Base-by-base conservation (phyloP, 129 eudicot species). In the Flaveria linearis region DNA sequence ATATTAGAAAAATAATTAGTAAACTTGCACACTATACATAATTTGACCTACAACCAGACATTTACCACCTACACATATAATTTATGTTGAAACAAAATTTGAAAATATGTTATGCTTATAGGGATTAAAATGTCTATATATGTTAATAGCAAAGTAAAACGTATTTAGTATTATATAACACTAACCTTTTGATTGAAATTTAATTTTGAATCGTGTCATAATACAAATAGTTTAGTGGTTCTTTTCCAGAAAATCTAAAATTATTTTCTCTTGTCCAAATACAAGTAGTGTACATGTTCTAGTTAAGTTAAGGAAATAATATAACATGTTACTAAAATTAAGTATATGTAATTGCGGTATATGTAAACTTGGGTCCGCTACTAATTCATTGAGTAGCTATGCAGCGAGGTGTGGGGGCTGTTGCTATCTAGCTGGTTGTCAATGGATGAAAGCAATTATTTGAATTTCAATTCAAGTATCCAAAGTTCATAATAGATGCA, bases 371-470 rank as follows among this genome's bases (percentile, higher is more conserved):
- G 33, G 26, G 52, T 33, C 18, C 56, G 25, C 68, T 41, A 55
- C 45, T 23, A 52, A 15, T 53, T 16, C 42, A 14, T 78, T 57
- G 82, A 69, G 82, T 78, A 69, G 76, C 39, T 45, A 57, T 43
- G 76, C 82, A 78, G 76, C 82, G 63, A 78, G 58, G 76, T 77
- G n/a, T n/a, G 70, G 72, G 50, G 58, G n/a, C 58, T 75, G 68
- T 22, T 66, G 74, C 74, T 26, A 78, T 18, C 71, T 69, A 69
- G 76, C 76, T 69, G 62, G 71, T 71, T 70, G 42, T 78, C 43
- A 78, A 70, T 45, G 41, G 49, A 42, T 11, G 33, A 56, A 77
- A 28, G 14, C 17, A 58, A 69, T 70, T 41, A 56, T 46, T 51
- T 69, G 42, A 18, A 70, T 78, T 46, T 57, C 1, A 57, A 57